Evolutionary conservation across 2,329 filamentous ascomycete species (phyloP).

Genomic region (Amphichorda felina): DNA sequence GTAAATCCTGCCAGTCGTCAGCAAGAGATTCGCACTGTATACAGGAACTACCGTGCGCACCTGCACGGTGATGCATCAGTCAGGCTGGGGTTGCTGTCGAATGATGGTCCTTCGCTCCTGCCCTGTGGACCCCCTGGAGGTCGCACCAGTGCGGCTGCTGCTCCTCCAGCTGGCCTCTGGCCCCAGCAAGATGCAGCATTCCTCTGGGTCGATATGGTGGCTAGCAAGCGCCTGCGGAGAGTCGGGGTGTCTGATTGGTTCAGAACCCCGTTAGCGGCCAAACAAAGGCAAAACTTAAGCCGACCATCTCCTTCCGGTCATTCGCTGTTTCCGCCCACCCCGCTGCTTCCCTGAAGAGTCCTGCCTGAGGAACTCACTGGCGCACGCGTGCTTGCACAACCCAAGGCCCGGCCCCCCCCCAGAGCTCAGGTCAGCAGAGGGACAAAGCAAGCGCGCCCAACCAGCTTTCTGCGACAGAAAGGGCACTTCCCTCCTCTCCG

Average conservation of each 20-base stretch:
- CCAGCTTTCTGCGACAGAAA: slow-evolving; percentile 2
- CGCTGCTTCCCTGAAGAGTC: neutral
- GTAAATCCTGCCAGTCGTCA: no score
- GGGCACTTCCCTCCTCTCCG: slow-evolving; percentile 15
- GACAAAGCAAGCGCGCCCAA: neutral
- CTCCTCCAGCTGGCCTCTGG: neutral
- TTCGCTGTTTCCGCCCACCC: slow-evolving; percentile 1
- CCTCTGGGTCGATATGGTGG: neutral
- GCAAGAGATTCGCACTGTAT: neutral
- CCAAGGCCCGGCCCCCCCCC: neutral
- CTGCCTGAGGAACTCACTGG: slow-evolving; percentile 1
- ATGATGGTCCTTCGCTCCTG: slow-evolving; percentile 1
- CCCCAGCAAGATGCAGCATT: neutral
- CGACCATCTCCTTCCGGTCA: slow-evolving; percentile 1
- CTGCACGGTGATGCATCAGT: neutral
- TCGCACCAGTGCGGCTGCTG: slow-evolving; percentile 2
- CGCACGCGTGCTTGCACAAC: slow-evolving; percentile 3
- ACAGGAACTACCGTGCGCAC: neutral
- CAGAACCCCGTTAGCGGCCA: slow-evolving; percentile 1
- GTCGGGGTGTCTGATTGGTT: slow-evolving; percentile 1
- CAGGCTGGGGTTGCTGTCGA: neutral
- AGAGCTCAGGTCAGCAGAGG: neutral
- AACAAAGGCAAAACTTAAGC: slow-evolving; percentile 2
- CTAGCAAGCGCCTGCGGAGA: neutral
- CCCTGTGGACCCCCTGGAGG: neutral